Evolutionary conservation across 306 rosid species (phyloP), one percentile per base, ranked within the genome.

Genomic region (Vicia faba): DNA sequence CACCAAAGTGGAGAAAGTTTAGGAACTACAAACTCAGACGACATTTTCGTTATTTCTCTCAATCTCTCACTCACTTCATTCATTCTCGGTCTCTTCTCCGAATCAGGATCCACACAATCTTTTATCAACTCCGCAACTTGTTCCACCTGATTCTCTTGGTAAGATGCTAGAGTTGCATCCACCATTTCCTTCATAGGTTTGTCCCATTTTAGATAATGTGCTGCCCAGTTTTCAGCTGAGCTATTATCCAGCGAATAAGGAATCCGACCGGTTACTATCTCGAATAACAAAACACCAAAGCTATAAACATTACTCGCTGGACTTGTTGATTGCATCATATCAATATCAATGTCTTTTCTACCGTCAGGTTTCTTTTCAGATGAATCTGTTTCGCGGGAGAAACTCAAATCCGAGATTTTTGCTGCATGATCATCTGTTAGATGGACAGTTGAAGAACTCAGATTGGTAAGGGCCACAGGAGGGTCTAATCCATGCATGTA

Each of bases 1-100:
- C 98, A 93, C 98, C 98, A 89, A 69, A 93, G 98, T 26, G 97
- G 88, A 45, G 91, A 88, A 67, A 88, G 82, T 61, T 72, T 88
- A 0, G 98, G 97, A 51, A 80, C 69, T 16, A 86, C 96, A 48
- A 78, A 83, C 18, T 93, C 96, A 1, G 88, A 88, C 56, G 97
- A 57, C 76, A 93, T 73, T 50, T 88, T 87, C 16, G 97, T 87
- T 76, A 89, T 82, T 60, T 83, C 87, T 70, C 82, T 86, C 77
- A 89, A 68, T 68, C 81, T 86, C 44, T 56, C 78, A 74, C 86
- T 15, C 1, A 86, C 87, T 57, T 90, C 83, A 69, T 69, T 79
- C 90, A 93, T 89, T 41, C 68, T 60, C n/a, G 87, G 90, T 79
- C 96, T 93, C 45, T 66, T 78, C 71, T 43, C 66, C 3, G 85